Evolutionary conservation across 371 early-diverging fungal genomes (phyloP), one percentile per base, ranked within the genome.

Genomic region (Actinomortierella ambigua): DNA sequence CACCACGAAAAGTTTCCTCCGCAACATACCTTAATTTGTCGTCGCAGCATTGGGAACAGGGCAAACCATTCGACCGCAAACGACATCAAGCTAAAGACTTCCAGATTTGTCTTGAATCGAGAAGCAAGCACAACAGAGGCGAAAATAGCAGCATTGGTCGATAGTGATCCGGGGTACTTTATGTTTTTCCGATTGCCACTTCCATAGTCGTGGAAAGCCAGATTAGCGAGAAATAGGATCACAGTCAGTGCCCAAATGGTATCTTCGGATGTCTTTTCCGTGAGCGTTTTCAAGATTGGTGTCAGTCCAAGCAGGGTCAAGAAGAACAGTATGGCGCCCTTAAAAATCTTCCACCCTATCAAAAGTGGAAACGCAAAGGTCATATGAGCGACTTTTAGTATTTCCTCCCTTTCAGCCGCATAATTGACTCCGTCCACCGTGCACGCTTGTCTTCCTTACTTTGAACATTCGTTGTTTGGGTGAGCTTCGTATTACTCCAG

Each of bases 61-160:
- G 92, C 97, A 81, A 97, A 98, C 89, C 93, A 89, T 57, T 88
- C 85, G 3, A 96, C 90, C 4, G 98, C 91, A 83, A 96, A 88
- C 0, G 90, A 81, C 76, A 98, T 70, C 50, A 98, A 82, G 3
- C 92, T 88, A 84, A 95, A 94, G 7, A 98, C 96, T 75, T 93
- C 85, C n/a, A 86, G 57, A 64, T 93, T 93, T 43, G 91, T 88
- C 44, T 83, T 63, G 24, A 97, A 77, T 50, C 95, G 83, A 2
- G 97, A 97, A 0, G 98, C 95, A n/a, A 98, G 77, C 14, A 98
- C 79, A 0, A 97, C 96, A 8, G 95, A 93, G 0, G 95, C 97
- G 69, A 97, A 95, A 17, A 98, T 93, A 17, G 95, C 97, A 0
- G 97, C 94, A 76, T 98, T 98, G 22, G 95, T 92, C 6, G 97